Percentiles rank a stretch among this genome's conserved stretches.
Evolutionary conservation across 129 eudicot genomes (phyloP).

Genomic region (Scalesia atractyloides): DNA sequence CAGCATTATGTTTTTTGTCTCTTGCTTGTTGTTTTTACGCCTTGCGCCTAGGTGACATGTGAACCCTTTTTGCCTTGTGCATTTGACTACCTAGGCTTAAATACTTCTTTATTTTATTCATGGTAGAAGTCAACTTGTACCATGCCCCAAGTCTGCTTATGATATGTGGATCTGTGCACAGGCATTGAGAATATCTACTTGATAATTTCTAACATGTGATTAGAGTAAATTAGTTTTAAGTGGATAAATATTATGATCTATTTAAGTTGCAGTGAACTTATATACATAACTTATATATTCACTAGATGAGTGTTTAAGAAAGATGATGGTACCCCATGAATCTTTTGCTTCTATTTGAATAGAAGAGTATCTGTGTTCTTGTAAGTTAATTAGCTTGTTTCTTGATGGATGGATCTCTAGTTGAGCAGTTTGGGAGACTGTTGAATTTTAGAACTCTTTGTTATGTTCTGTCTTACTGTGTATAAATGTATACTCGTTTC

Average conservation of each 20-base stretch:
- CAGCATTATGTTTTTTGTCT: too few species aligned
- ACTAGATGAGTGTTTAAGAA: background rate
- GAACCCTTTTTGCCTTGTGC: too few species aligned
- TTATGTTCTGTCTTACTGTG: background rate
- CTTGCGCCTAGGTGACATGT: too few species aligned
- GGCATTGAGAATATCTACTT: conserved; percentile 6
- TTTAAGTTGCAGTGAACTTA: background rate
- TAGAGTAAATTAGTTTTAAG: background rate
- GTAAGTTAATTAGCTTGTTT: conserved; percentile 6
- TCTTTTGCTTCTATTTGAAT: background rate
- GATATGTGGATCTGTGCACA: background rate
- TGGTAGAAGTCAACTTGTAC: background rate
- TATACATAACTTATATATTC: conserved; percentile 1
- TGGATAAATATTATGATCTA: background rate
- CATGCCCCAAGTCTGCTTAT: background rate
- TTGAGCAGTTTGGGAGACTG: background rate
- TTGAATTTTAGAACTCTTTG: background rate
- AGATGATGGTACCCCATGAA: background rate
- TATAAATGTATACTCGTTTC: background rate
- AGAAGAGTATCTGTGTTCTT: conserved; percentile 7
- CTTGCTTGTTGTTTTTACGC: too few species aligned
- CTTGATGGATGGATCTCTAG: conserved; percentile 6
- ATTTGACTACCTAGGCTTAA: too few species aligned
- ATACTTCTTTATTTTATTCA: background rate
- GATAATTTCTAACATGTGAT: background rate